Evolutionary conservation across 148 eudicot species (phyloP).

Genomic region (Dianthus caryophyllus): DNA sequence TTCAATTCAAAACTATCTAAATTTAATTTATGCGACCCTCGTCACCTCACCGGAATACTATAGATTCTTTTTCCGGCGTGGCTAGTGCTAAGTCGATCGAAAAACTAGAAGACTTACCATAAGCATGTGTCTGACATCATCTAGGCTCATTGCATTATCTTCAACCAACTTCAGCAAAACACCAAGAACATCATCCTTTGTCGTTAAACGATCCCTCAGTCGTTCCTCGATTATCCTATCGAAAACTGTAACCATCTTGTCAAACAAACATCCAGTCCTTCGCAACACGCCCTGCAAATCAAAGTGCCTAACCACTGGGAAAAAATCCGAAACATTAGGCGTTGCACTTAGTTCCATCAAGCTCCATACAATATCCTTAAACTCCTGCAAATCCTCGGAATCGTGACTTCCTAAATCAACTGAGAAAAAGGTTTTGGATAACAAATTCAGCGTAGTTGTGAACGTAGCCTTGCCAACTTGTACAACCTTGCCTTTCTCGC

Average conservation of each 20-base stretch:
- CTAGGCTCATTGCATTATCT: constrained; percentile 20
- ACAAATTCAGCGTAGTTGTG: constrained; percentile 25
- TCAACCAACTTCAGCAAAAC: constrained; percentile 18
- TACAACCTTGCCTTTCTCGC: constrained; percentile 5
- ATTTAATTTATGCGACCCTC: too few species aligned
- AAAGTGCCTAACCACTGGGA: constrained; percentile 11
- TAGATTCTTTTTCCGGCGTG: too few species aligned
- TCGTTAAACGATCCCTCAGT: not conserved
- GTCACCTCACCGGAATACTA: too few species aligned
- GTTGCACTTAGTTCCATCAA: constrained; percentile 1
- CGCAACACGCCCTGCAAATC: constrained; percentile 23
- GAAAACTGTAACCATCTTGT: constrained; percentile 10
- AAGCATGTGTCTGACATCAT: constrained; percentile 29
- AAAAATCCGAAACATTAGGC: constrained; percentile 30
- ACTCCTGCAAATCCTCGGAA: constrained; percentile 6
- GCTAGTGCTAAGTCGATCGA: too few species aligned
- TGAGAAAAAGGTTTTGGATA: constrained; percentile 27
- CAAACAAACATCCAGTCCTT: not conserved
- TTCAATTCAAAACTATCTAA: too few species aligned
- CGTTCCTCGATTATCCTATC: constrained; percentile 17
- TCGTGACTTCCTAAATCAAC: constrained; percentile 19
- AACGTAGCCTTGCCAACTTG: constrained; percentile 28
- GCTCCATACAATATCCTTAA: constrained; percentile 13
- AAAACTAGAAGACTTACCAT: constrained; percentile 11
- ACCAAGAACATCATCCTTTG: constrained; percentile 12